Conservation (phyloP, 225 moss, liverwort and hornwort species). For the Polytrichum formosum region DNA sequence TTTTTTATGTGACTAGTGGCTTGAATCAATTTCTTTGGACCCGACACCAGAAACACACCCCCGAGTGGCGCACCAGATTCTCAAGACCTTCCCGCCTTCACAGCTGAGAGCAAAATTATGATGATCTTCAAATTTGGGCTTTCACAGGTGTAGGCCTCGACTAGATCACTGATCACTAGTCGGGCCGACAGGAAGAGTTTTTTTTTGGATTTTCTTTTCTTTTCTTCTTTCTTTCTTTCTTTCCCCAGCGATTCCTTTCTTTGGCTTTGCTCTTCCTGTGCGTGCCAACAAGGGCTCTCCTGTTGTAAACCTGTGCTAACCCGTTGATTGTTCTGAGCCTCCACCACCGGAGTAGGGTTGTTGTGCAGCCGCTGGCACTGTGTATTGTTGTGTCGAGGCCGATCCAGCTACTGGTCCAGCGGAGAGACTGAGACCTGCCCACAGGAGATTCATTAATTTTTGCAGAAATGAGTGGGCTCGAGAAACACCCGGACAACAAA, state of each 20-base stretch:
- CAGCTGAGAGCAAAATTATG: constrained; percentile 50
- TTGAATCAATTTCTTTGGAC: constrained; percentile 19
- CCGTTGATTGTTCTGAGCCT: constrained; percentile 51
- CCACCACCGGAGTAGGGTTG: constrained; percentile 54
- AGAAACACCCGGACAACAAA: too few relatives aligned
- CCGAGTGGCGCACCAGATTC: constrained; percentile 43
- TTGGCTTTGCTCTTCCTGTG: constrained; percentile 41
- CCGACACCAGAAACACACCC: constrained; percentile 36
- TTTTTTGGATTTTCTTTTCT: constrained; percentile 19
- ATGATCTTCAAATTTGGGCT: constrained; percentile 41
- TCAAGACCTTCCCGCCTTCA: constrained; percentile 48
- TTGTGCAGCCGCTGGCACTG: constrained; percentile 40
- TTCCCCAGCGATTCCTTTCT: constrained; percentile 24
- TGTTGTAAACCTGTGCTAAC: constrained; percentile 37
- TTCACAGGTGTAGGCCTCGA: constrained; percentile 43
- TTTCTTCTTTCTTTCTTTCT: background rate
- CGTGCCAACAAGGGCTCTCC: constrained; percentile 42
- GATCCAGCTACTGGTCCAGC: constrained; percentile 56
- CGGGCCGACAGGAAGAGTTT: constrained; percentile 51
- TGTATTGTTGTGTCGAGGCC: constrained; percentile 56
- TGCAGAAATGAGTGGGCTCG: background rate
- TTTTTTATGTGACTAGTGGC: background rate
- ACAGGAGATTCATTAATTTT: constrained; percentile 28
- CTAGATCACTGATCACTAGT: constrained; percentile 24
- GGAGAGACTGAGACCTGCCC: constrained; percentile 59